Conservation (phyloP, 106 monocot species). For the Hemerocallis citrina region DNA sequence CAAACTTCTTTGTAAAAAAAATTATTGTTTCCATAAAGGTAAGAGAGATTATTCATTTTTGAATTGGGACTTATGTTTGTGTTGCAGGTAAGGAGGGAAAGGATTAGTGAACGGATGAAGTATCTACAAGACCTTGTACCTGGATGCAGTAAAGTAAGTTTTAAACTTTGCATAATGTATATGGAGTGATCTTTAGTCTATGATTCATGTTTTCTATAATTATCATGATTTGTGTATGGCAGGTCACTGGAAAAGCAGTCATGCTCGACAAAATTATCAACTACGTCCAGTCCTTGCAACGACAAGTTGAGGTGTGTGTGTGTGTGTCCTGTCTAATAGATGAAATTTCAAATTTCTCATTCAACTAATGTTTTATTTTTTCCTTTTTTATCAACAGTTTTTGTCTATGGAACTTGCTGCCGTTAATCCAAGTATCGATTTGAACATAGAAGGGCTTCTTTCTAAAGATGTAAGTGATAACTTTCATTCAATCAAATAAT, state of each 20-base stretch:
- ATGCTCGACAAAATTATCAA: constrained; percentile 61
- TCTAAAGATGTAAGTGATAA: constrained; percentile 31
- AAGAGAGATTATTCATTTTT: background rate
- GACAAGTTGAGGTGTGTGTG: constrained; percentile 47
- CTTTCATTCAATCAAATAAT: background rate
- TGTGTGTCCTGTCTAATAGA: too few species aligned
- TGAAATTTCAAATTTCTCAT: too few species aligned
- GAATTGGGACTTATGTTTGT: background rate
- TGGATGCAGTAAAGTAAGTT: constrained; percentile 54
- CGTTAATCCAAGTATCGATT: constrained; percentile 42
- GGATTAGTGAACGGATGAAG: constrained; percentile 70
- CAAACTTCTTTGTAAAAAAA: too few species aligned
- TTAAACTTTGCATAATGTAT: background rate
- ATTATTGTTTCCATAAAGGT: too few species aligned
- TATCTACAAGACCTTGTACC: constrained; percentile 75
- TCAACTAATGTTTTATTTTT: background rate
- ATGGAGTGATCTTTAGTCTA: background rate
- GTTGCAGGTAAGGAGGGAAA: constrained; percentile 57
- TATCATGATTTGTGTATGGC: background rate
- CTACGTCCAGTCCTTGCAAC: constrained; percentile 50
- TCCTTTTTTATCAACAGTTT: constrained; percentile 24
- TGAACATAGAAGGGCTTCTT: constrained; percentile 40
- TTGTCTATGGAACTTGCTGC: constrained; percentile 56
- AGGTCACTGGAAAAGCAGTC: constrained; percentile 49
- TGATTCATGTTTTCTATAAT: background rate